Base-by-base conservation (phyloP, 108 stramenopile genomes). In the Cylindrotheca fusiformis region DNA sequence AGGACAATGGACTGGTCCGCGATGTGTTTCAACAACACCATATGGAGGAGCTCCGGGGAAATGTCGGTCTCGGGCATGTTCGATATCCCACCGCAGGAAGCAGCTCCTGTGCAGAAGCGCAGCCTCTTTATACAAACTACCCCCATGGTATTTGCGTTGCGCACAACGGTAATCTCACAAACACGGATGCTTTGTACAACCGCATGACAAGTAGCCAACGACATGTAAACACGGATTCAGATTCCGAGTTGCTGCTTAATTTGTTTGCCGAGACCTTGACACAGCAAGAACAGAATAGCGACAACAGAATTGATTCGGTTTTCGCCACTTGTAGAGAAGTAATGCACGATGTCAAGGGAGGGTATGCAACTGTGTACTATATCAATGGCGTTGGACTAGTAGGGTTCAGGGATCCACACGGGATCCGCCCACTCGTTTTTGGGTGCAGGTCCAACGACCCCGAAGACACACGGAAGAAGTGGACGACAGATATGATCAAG, bases 131-230 rank as follows among this genome's bases (percentile, higher is more conserved):
- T 79, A 96, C 96, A 22, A 99, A 98, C 81, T 98, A 85, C 67
- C 98, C 98, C 5, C 95, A 93, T 69, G 97, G 97, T 20, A 87
- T 99, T 20, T 95, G 94, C 55, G 88, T 98, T 29, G 99, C 95
- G 4, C 99, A 99, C 80, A 99, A 99, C 74, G 99, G 99, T 19
- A 98, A 99, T 71, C 75, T 99, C 26, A 97, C 96, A 0, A 98
- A 98, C 65, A 90, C 94, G 6, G 83, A 76, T 8, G 82, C 80
- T 41, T 66, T 97, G 41, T 73, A 86, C 41, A 62, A 74, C 47
- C 44, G 81, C 8, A 76, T 87, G 53, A 58, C 66, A 22, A 63
- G 60, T 3, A 59, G 75, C 22, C 60, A 84, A 18, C 73, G 97
- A 55, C 97, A 98, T 70, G 85, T 98, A 63, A 98, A 98, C 77